phyloP scores from a whole-genome alignment of 306 rosid genomes.

The Rubus parviflorus region DNA sequence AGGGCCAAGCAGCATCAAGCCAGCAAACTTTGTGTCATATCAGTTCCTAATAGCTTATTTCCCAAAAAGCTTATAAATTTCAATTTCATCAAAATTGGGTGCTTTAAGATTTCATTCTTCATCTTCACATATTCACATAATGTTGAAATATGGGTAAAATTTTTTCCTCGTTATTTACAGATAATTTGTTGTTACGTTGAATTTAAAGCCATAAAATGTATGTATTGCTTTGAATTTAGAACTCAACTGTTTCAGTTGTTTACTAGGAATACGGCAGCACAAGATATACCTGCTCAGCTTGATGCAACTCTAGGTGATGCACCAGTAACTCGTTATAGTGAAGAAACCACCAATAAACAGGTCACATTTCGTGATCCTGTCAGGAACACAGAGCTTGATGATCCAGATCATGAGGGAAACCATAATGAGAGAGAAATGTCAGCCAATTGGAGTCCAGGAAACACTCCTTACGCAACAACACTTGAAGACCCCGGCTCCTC shows the following conservation, averaged over 20 bases:
- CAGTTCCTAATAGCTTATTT: not conserved
- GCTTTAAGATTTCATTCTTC: slow-evolving; percentile 14
- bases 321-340: slow-evolving; percentile 47
- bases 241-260: slow-evolving; percentile 33
- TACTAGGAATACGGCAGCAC: slow-evolving; percentile 50
- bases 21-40: not conserved
- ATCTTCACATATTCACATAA: slow-evolving; percentile 11
- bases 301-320: slow-evolving; percentile 39
- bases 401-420: slow-evolving; percentile 62
- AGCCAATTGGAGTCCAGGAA: slow-evolving; percentile 61
- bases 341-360: slow-evolving; percentile 72
- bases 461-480: slow-evolving; percentile 60
- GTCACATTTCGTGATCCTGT: slow-evolving; percentile 83
- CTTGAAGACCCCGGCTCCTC: slow-evolving; percentile 75
- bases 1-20: slow-evolving; percentile 7
- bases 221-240: not conserved
- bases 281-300: slow-evolving; percentile 40
- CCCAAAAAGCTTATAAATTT: not conserved
- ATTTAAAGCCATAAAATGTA: slow-evolving; percentile 6
- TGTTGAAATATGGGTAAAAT: slow-evolving; percentile 10
- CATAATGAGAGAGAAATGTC: slow-evolving; percentile 64
- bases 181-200: slow-evolving; percentile 9
- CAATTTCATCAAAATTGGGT: not conserved
- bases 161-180: slow-evolving; percentile 9
- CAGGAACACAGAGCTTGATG: slow-evolving; percentile 68